Evolutionary conservation across 225 moss, liverwort and hornwort genomes (phyloP).

Genomic region (Polytrichum formosum): DNA sequence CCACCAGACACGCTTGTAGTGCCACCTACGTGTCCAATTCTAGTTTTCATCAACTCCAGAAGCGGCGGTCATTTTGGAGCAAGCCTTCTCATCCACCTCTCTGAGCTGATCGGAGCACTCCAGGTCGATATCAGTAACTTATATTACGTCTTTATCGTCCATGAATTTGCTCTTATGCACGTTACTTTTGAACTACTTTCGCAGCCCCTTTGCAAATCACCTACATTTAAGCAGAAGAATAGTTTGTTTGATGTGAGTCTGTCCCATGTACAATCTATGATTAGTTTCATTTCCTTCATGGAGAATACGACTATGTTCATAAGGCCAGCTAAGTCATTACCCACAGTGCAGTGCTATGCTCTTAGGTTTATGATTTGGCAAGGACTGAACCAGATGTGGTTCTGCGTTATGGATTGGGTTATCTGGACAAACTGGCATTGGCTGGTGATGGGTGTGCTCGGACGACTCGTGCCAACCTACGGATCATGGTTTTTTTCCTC

Average conservation of each 20-base stretch:
- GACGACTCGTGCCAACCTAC: slow-evolving; percentile 43
- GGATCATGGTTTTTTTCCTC: slow-evolving; percentile 38
- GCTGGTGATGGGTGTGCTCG: slow-evolving; percentile 47
- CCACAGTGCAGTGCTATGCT: too few species aligned
- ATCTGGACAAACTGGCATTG: slow-evolving; percentile 41
- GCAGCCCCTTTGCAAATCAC: too few species aligned
- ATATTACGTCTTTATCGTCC: background rate
- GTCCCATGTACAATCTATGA: too few species aligned
- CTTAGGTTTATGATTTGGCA: slow-evolving; percentile 55
- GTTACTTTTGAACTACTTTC: too few species aligned
- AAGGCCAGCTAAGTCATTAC: too few species aligned
- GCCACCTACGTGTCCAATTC: slow-evolving; percentile 29
- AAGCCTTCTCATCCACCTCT: slow-evolving; percentile 31
- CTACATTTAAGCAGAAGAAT: too few species aligned
- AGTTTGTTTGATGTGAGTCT: too few species aligned
- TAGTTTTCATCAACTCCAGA: slow-evolving; percentile 56
- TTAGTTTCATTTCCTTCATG: too few species aligned
- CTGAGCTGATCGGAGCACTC: slow-evolving; percentile 37
- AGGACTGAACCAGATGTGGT: slow-evolving; percentile 36
- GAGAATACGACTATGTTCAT: too few species aligned
- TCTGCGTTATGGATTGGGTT: slow-evolving; percentile 45
- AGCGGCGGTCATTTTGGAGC: slow-evolving; percentile 66
- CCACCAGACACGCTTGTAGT: slow-evolving; percentile 1
- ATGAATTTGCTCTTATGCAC: too few species aligned
- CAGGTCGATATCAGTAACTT: slow-evolving; percentile 28